Base-by-base conservation (phyloP, 2,329 filamentous ascomycete species). In the Aspergillus sp. region DNA sequence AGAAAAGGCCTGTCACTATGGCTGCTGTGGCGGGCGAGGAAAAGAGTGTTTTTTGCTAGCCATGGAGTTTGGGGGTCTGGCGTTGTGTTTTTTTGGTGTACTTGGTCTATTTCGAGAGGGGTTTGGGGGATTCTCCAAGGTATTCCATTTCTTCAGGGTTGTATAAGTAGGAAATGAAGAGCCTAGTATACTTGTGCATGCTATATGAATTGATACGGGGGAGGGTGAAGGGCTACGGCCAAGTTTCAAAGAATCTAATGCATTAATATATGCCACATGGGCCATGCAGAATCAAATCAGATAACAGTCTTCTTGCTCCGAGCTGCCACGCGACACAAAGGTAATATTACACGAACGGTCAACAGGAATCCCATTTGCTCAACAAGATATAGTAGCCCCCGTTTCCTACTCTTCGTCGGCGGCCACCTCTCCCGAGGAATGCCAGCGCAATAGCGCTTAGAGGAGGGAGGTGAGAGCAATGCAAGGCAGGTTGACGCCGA, bases 401-500 rank as follows among this genome's bases (percentile, higher is more conserved):
- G 50, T 50, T 57, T 53, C 61, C 55, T 53, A 49, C 38, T 56
- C 55, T 44, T 50, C 56, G 40, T 36, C 49, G 33, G 30, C 47
- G 40, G 40, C 40, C 16, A 22, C 35, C 50, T 24, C 33, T 14
- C 47, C 16, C 44, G 24, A 33, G 11, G 8, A 30, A 30, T 30
- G 10, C 48, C 40, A 35, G 9, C 6, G 17, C 32, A 24, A 9
- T 30, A 46, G n/a, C 47, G 52, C 61, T 72, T 73, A 73, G 57
- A 73, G 43, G 57, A 71, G 61, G 48, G 69, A 65, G 53, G 69
- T 68, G 48, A 73, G 63, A 46, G 71, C 69, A 62, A 73, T 52
- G 60, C 71, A 73, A 51, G 71, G 69, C 52, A 73, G 62, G 30
- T 56, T 68, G 43, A 73, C 35, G 35, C 68, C 71, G 40, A 74